These are phyloP conservation scores for Botrytis pseudocinerea DNA, from an alignment of 2,329 filamentous ascomycete genomes.

Conservation along the genomic window DNA sequence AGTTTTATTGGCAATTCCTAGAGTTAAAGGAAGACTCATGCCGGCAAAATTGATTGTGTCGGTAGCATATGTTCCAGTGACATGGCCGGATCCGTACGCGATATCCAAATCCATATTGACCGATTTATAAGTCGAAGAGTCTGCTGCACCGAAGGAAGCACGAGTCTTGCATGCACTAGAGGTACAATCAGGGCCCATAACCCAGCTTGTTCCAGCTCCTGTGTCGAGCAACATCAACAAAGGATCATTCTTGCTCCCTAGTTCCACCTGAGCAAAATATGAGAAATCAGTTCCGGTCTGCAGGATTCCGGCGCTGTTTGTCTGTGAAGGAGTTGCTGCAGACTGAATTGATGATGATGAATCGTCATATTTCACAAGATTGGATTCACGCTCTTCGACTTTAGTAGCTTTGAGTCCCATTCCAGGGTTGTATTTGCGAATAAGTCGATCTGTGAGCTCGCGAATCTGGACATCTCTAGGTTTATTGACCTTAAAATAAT, in stretches of 20 bases:
- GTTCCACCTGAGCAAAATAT: conserved; percentile 59
- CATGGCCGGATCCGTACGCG: conserved; percentile 74
- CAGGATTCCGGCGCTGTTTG: conserved; percentile 56
- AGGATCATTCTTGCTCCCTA: conserved; percentile 56
- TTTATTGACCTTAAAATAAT: conserved; percentile 21
- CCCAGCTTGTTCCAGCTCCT: conserved; percentile 75
- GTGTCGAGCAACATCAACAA: conserved; percentile 67
- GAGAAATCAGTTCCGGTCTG: conserved; percentile 68
- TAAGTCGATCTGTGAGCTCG: conserved; percentile 31
- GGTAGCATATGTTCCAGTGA: conserved; percentile 63
- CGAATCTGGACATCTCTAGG: conserved; percentile 31
- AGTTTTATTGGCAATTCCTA: conserved; percentile 72
- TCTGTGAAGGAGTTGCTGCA: conserved; percentile 44
- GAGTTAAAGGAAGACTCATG: conserved; percentile 62
- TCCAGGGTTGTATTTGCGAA: conserved; percentile 34
- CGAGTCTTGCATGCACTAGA: conserved; percentile 68
- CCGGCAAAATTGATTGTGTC: conserved; percentile 70
- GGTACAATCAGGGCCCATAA: conserved; percentile 71
- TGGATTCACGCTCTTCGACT: conserved; percentile 18
- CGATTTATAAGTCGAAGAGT: conserved; percentile 64
- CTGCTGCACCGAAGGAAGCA: conserved; percentile 63
- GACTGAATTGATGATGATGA: conserved; percentile 28
- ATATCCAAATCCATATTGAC: conserved; percentile 60
- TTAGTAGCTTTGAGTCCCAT: conserved; percentile 19
- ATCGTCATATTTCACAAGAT: conserved; percentile 33